phyloP scores from a whole-genome alignment of 257 asterid species.

The Capsicum baccatum region DNA sequence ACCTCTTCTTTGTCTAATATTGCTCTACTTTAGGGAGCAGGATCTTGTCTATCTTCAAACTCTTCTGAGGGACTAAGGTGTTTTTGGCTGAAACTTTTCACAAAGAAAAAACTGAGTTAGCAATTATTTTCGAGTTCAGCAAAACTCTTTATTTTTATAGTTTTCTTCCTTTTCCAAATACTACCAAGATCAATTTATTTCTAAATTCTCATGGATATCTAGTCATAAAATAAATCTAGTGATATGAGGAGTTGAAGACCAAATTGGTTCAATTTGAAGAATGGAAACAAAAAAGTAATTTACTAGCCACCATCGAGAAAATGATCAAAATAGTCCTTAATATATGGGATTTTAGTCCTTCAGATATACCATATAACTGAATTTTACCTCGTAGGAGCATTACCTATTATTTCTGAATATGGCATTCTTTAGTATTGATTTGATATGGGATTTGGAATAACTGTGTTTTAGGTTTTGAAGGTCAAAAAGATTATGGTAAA shows the following conservation, averaged over 20 bases:
- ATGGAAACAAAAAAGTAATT: neutral
- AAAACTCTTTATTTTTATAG: too few species aligned
- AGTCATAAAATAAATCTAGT: neutral
- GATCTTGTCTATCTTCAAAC: neutral
- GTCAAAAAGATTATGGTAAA: constrained; percentile 85
- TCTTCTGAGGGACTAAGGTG: neutral
- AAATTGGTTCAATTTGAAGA: neutral
- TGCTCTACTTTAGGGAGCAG: neutral
- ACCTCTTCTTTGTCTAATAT: neutral
- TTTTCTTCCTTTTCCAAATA: neutral
- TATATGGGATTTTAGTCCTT: too few species aligned
- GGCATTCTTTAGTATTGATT: too few species aligned
- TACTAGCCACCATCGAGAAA: too few species aligned
- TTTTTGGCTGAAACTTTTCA: neutral
- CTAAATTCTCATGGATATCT: neutral
- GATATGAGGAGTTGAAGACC: neutral
- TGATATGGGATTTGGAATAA: too few species aligned
- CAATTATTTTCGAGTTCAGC: neutral
- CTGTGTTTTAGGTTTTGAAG: constrained; percentile 83
- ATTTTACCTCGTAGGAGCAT: too few species aligned
- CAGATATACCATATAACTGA: too few species aligned
- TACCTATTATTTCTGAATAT: too few species aligned
- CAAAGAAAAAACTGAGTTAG: neutral
- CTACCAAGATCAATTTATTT: neutral
- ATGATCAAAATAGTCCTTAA: too few species aligned